These are phyloP conservation scores for Leccinellum luteum DNA, from an alignment of 768 basidiomycete species.

Conservation along the genomic window DNA sequence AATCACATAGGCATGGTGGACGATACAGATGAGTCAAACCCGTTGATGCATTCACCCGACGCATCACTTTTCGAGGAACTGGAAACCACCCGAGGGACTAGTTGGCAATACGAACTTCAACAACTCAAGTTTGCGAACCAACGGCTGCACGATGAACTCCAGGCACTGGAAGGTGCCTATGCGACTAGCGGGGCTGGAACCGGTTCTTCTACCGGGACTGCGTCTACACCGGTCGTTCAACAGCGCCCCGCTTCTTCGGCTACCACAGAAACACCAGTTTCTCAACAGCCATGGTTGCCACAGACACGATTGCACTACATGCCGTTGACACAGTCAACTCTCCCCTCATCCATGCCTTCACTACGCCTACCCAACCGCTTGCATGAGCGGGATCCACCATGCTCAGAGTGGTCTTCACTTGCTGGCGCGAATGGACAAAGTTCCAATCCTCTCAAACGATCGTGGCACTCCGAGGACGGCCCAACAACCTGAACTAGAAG, in stretches of 20 bases:
- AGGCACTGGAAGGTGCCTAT: conserved; percentile 33
- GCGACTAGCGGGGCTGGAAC: background rate
- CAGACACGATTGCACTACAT: conserved; percentile 9
- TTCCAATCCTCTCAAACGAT: conserved; percentile 23
- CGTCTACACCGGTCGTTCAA: background rate
- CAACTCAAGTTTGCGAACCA: conserved; percentile 75
- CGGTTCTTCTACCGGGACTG: background rate
- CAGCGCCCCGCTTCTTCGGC: background rate
- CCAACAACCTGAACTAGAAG: conserved; percentile 11
- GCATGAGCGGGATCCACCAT: conserved; percentile 18
- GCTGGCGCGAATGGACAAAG: conserved; percentile 24
- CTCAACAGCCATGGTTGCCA: background rate
- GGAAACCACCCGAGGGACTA: conserved; percentile 61
- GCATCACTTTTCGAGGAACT: conserved; percentile 72
- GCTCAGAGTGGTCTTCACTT: conserved; percentile 29
- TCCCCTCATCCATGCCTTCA: conserved; percentile 2
- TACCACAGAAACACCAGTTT: background rate
- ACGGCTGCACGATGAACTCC: conserved; percentile 58
- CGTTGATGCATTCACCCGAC: conserved; percentile 11
- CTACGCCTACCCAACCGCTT: conserved; percentile 8
- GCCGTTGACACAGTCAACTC: conserved; percentile 3
- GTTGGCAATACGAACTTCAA: conserved; percentile 93
- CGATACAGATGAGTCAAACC: background rate
- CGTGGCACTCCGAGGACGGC: conserved; percentile 26
- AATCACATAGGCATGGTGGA: background rate